Evolutionary conservation across 208 protist genomes (phyloP).

Genomic region (Wallacemonas sp.): DNA sequence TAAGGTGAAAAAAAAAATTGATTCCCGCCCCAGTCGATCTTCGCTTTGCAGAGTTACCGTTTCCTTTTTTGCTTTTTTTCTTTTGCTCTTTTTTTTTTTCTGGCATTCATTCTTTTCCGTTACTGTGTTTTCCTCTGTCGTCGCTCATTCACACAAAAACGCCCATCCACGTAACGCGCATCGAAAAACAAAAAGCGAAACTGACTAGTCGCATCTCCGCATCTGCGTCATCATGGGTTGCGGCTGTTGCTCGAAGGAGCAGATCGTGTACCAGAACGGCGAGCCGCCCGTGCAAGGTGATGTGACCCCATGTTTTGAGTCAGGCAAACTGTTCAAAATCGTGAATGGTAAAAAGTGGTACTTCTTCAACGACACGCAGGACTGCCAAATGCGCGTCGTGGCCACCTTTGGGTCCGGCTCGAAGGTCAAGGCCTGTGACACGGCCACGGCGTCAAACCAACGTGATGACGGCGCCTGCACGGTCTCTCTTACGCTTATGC

Average conservation of each 20-base stretch:
- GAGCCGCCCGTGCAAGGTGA: conserved; percentile 46
- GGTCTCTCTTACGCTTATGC: conserved; percentile 27
- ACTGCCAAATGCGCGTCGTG: conserved; percentile 62
- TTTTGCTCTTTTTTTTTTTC: conserved; percentile 18
- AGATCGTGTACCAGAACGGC: conserved; percentile 34
- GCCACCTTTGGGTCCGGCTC: conserved; percentile 46
- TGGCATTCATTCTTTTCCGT: no score
- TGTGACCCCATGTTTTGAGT: conserved; percentile 53
- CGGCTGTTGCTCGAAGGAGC: conserved; percentile 25
- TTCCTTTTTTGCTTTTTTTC: conserved; percentile 11
- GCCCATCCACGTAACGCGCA: background rate
- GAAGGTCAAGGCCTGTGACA: conserved; percentile 21
- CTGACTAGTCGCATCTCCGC: background rate
- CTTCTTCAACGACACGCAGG: conserved; percentile 84
- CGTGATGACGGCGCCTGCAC: conserved; percentile 28
- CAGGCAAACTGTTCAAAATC: conserved; percentile 61
- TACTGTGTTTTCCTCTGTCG: no score
- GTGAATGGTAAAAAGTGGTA: conserved; percentile 59
- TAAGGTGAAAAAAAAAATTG: no score
- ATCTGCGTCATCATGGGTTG: conserved; percentile 18
- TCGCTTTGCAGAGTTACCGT: no score
- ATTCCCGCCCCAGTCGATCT: no score
- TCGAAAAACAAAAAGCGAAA: conserved; percentile 8
- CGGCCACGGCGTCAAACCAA: conserved; percentile 13
- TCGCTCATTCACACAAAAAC: conserved; percentile 3